These are phyloP conservation scores for Ogataea corticis DNA, from an alignment of 805 yeast species.

Conservation along the genomic window DNA sequence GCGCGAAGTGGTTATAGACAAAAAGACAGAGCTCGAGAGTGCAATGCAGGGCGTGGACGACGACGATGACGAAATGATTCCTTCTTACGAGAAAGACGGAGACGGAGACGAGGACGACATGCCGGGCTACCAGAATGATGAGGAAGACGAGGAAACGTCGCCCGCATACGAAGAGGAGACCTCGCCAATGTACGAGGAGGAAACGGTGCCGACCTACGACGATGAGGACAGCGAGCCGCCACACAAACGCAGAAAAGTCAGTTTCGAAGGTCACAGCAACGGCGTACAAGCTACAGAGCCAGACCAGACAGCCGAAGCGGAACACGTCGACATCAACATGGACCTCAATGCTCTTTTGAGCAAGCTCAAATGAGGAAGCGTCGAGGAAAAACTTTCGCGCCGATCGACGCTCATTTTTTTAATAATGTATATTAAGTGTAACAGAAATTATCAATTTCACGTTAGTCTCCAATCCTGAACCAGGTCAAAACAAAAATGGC, in stretches of 20 bases:
- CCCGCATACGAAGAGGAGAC: slow-evolving; percentile 8
- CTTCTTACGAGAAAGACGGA: slow-evolving; percentile 11
- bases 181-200: not conserved
- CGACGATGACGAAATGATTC: slow-evolving; percentile 22
- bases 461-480: not conserved
- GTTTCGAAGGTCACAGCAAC: not conserved
- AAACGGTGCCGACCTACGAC: slow-evolving; percentile 4
- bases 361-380: slow-evolving; percentile 13
- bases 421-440: not conserved
- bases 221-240: not conserved
- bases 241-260: slow-evolving; percentile 5
- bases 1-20: slow-evolving; percentile 16
- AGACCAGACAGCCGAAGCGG: not conserved
- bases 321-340: slow-evolving; percentile 13
- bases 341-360: slow-evolving; percentile 24
- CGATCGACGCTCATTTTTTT: slow-evolving; percentile 11
- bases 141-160: slow-evolving; percentile 12
- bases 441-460: not conserved
- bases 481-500: slow-evolving; percentile 7
- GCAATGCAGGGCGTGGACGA: slow-evolving; percentile 20
- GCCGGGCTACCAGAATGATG: too few species aligned
- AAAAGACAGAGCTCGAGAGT: slow-evolving; percentile 29
- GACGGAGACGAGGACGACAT: not conserved
- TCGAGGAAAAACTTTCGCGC: not conserved
- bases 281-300: not conserved